A percentile compares a stretch with the other conserved stretches of the same genome.
These are phyloP conservation scores for Zarea fungicola DNA, from an alignment of 2,329 filamentous ascomycete genomes.

Conservation along the genomic window DNA sequence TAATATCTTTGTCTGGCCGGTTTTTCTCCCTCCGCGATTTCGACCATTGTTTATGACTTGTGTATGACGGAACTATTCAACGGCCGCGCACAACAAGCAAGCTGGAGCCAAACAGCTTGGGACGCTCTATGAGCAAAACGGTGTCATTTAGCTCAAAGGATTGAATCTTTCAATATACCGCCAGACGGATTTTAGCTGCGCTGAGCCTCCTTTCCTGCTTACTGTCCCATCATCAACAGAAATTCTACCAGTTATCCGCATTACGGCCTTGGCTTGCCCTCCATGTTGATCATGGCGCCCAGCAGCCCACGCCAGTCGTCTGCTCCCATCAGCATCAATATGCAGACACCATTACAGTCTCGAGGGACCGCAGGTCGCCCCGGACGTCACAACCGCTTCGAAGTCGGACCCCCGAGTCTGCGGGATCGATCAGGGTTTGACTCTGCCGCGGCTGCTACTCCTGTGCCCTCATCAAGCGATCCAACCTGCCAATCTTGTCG, in stretches of 20 bases:
- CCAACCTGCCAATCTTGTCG: constrained; percentile 70
- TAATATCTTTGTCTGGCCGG: not conserved
- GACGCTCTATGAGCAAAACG: no score
- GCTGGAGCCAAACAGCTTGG: no score
- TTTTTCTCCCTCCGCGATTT: not conserved
- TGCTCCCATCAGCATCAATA: constrained; percentile 6
- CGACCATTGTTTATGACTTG: no score
- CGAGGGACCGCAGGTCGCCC: not conserved
- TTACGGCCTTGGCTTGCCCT: not conserved
- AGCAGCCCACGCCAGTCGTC: not conserved
- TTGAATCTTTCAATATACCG: no score
- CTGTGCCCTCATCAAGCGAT: constrained; percentile 34
- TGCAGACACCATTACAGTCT: not conserved
- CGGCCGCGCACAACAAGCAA: no score
- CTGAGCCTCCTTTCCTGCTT: no score
- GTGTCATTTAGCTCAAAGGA: no score
- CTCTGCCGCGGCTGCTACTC: constrained; percentile 13
- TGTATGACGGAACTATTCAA: no score
- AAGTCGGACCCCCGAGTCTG: constrained; percentile 46
- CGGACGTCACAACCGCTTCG: constrained; percentile 24
- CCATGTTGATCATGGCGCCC: constrained; percentile 10
- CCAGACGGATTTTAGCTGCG: no score
- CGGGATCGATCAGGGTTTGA: constrained; percentile 29
- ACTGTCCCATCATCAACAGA: no score
- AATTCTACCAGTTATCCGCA: no score